Base-by-base conservation (phyloP, 2,329 filamentous ascomycete genomes). In the Zasmidium angulare region DNA sequence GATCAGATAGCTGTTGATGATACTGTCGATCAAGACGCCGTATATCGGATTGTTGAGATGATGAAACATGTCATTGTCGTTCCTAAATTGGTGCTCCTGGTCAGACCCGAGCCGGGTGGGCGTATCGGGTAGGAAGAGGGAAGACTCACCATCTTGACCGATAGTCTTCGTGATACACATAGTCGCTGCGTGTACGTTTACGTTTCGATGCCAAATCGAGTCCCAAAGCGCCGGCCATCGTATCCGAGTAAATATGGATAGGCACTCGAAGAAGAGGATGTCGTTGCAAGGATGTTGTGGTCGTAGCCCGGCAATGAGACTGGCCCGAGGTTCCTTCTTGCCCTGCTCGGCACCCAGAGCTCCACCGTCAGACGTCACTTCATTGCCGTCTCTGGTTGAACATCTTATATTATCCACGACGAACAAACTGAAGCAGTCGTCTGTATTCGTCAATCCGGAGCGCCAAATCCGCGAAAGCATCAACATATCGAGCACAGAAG, bases 41-140 rank as follows among this genome's bases (percentile, higher is more conserved):
- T 73, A 73, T 57, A 72, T 67, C 0, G 71, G 95, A 58, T 86
- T 88, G 57, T 72, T 69, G 43, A 65, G 68, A 73, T 98, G 93
- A 61, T 90, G 84, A 75, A 95, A 96, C 90, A 96, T 95, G 78
- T 96, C 92, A 72, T 96, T 96, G 76, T 96, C 92, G 74, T 86
- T 87, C 91, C 91, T 93, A 47, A 3, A 48, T 3, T 6, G 43
- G 4, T 17, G 14, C 43, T 7, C n/a, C 62, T 24, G 31, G 26
- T 23, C 14, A 26, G 22, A 6, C 20, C 22, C 14, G 29, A n/a
- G 21, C 24, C 23, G 17, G 11, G 17, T 24, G 14, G 24, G 11
- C 19, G 29, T 43, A 3, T 53, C 23, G 2, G 51, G 7, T 36
- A 23, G 3, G 21, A n/a, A 7, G 19, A 20, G 58, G 3, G 21